Evolutionary conservation across 2,329 filamentous ascomycete species (phyloP), one percentile per base, ranked within the genome.

Genomic region (Hirsutella thompsonii): DNA sequence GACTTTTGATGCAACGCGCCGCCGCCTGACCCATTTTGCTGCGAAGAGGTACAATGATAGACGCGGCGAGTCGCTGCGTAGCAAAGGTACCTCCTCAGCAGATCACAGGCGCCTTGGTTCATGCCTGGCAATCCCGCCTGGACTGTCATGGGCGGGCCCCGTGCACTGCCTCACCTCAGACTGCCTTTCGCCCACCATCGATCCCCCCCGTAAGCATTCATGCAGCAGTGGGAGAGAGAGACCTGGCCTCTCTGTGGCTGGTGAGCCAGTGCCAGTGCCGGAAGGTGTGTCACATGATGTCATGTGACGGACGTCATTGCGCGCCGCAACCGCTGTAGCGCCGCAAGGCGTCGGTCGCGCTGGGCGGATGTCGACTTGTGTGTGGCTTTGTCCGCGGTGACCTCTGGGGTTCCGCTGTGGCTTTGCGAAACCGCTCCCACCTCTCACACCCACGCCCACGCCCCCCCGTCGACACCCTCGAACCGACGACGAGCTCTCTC

Each of bases 251-350:
- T 21, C 3, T 51, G 52, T 55, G 57, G 56, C 57, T 42, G 48
- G 56, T 57, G n/a, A n/a, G 49, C 42, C 37, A 26, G 23, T n/a
- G n/a, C n/a, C n/a, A n/a, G n/a, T n/a, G n/a, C n/a, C n/a, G n/a
- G n/a, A n/a, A n/a, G n/a, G n/a, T n/a, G n/a, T n/a, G 36, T 54
- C 57, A 55, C 55, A 52, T 56, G 53, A 55, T 47, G 38, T 51
- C 44, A 45, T 42, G 48, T 52, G 46, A 49, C 21, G 26, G 20
- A 41, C 38, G 42, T 36, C 32, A 40, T 28, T 11, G 6, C 32
- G 26, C 8, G 23, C 23, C 23, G 23, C 23, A 26, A 26, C 23
- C 23, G 23, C 23, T 11, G 11, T 26, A 26, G 23, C 23, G 23
- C 23, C 11, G 19, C 19, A 4, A n/a, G 28, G 16, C 19, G 23